These are phyloP conservation scores for Ascochyta clinopodiicola DNA, from an alignment of 2,329 filamentous ascomycete genomes.

Conservation along the genomic window DNA sequence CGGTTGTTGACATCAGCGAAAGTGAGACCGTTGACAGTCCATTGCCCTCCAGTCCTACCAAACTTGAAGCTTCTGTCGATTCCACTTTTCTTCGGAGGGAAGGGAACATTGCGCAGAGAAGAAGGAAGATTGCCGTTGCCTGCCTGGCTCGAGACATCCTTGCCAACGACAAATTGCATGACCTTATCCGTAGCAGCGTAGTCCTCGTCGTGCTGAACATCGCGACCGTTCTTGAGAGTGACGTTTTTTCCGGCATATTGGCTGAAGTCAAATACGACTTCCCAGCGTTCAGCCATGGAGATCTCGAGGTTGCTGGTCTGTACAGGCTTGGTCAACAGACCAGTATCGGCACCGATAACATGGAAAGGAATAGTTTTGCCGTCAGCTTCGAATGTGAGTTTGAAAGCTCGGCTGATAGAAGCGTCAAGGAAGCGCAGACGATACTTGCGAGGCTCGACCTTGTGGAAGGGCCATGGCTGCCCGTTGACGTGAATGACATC, in stretches of 20 bases:
- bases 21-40: conserved; percentile 50
- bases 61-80: conserved; percentile 46
- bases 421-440: conserved; percentile 62
- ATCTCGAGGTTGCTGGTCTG: conserved; percentile 54
- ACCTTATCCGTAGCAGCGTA: conserved; percentile 56
- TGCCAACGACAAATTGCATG: conserved; percentile 56
- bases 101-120: conserved; percentile 40
- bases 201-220: conserved; percentile 58
- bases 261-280: conserved; percentile 65
- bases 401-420: conserved; percentile 51
- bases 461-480: conserved; percentile 65
- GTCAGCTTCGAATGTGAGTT: conserved; percentile 56
- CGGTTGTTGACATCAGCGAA: conserved; percentile 47
- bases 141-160: conserved; percentile 25
- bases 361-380: conserved; percentile 56
- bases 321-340: conserved; percentile 51
- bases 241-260: conserved; percentile 59
- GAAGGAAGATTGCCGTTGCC: conserved; percentile 39
- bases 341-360: conserved; percentile 63
- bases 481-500: conserved; percentile 67
- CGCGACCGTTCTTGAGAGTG: conserved; percentile 54
- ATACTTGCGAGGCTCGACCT: conserved; percentile 67
- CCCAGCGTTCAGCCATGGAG: conserved; percentile 65
- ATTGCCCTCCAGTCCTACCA: conserved; percentile 33
- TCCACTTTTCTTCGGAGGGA: conserved; percentile 38